Evolutionary conservation across 495 filamentous ascomycete species (phyloP).

Genomic region (Tuber aestivum): DNA sequence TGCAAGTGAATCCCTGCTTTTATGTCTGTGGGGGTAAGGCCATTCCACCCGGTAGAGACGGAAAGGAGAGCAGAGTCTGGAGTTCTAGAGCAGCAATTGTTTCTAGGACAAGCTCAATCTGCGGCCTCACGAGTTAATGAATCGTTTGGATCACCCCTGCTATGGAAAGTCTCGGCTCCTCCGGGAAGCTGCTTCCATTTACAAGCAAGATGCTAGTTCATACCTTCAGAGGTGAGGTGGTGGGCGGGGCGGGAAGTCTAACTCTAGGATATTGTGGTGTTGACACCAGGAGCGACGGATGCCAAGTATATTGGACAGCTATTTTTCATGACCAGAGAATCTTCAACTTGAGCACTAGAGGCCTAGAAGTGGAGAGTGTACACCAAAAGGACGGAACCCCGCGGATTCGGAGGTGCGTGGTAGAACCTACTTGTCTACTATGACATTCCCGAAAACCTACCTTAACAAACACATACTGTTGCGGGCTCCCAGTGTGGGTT

Average conservation of each 20-base stretch:
- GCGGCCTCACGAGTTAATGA: neutral
- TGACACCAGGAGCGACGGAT: neutral
- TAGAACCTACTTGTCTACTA: neutral
- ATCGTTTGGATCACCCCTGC: neutral
- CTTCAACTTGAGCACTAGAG: neutral
- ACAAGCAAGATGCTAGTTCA: neutral
- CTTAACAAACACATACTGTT: neutral
- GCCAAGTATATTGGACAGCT: neutral
- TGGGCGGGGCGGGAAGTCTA: neutral
- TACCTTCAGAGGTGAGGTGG: neutral
- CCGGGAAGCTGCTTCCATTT: neutral
- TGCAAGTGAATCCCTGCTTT: conserved; percentile 65
- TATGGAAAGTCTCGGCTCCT: neutral
- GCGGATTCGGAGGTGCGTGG: neutral
- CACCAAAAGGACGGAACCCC: neutral
- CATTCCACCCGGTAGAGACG: conserved; percentile 53
- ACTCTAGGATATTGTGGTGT: neutral
- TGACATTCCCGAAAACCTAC: neutral
- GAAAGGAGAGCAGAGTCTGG: neutral
- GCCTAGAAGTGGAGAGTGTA: neutral
- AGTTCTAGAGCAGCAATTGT: neutral
- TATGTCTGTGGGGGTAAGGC: conserved; percentile 61
- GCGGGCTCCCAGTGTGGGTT: neutral
- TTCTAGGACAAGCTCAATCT: neutral
- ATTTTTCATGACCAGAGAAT: neutral